Evolutionary conservation across 805 yeast genomes (phyloP), one percentile per base, ranked within the genome.

Genomic region (Wickerhamiella slavikovae): DNA sequence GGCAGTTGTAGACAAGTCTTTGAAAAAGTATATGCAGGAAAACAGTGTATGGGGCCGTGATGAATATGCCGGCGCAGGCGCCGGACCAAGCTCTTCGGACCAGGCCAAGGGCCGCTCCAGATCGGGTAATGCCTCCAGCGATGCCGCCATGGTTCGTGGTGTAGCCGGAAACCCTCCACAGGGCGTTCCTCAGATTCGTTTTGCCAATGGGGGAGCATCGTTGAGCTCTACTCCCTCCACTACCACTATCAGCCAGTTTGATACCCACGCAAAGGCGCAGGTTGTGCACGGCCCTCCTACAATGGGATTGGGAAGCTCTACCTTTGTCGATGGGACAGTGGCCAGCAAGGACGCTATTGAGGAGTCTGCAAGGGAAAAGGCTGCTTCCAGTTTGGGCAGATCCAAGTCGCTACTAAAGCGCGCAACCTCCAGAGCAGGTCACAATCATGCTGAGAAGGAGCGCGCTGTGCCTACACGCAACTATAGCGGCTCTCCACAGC

Each of bases 291-390:
- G 98, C 13, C 66, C 68, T 28, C 63, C 76, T 2, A 77, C 95
- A 1, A 62, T 74, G 30, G 98, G 98, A 1, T 61, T 89, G 25
- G 98, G 98, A 3, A 67, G 85, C 1, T 66, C 93, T 2, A 85
- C 98, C 0, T 85, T 85, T 48, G 49, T 85, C 36, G 94, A 89
- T 50, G 98, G 98, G 21, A 89, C 95, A 0, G 96, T 96, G 10
- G 98, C 95, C 4, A 52, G 73, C 32, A 50, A 53, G 17, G 48
- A 49, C 12, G 66, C 64, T n/a, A 51, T 51, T 21, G 29, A 41
- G 37, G 37, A 47, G 42, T 34, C 55, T 38, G 38, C 38, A 18
- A 30, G 35, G 9, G 47, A 49, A 19, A 45, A 15, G n/a, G 5
- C 26, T 10, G 24, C 7, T 8, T n/a, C 10, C 7, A 17, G 26